These are phyloP conservation scores for Inosperma sp. DNA, from an alignment of 768 basidiomycete species.

Conservation along the genomic window DNA sequence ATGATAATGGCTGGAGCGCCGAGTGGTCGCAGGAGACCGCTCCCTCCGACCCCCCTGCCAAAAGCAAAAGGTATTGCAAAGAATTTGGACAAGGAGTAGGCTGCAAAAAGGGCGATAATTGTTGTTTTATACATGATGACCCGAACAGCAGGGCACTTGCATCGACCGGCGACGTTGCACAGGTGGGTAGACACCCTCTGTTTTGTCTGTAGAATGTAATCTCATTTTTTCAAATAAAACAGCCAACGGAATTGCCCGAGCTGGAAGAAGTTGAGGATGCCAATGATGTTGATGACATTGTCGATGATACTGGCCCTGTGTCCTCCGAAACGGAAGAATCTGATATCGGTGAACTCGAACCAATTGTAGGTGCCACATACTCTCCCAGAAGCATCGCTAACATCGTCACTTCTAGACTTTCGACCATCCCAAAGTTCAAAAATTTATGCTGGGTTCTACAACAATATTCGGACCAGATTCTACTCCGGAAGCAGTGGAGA, in stretches of 20 bases:
- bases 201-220: too few species aligned
- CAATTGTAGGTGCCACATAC: not conserved
- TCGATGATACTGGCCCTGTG: too few species aligned
- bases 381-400: not conserved
- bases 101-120: conserved; percentile 28
- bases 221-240: not conserved
- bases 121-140: conserved; percentile 28
- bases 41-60: too few species aligned
- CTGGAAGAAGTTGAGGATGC: not conserved
- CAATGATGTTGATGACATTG: not conserved
- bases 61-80: too few species aligned
- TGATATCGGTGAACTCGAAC: not conserved
- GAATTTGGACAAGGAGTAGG: too few species aligned
- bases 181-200: too few species aligned
- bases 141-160: not conserved
- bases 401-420: conserved; percentile 13
- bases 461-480: conserved; percentile 33
- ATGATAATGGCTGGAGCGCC: conserved; percentile 11
- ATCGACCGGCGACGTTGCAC: not conserved
- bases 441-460: conserved; percentile 27
- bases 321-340: too few species aligned
- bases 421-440: conserved; percentile 20
- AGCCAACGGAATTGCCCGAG: not conserved
- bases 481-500: conserved; percentile 28
- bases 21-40: conserved; percentile 15